Base-by-base conservation (phyloP, 2,329 filamentous ascomycete genomes). In the Scortechinia acanthostroma region DNA sequence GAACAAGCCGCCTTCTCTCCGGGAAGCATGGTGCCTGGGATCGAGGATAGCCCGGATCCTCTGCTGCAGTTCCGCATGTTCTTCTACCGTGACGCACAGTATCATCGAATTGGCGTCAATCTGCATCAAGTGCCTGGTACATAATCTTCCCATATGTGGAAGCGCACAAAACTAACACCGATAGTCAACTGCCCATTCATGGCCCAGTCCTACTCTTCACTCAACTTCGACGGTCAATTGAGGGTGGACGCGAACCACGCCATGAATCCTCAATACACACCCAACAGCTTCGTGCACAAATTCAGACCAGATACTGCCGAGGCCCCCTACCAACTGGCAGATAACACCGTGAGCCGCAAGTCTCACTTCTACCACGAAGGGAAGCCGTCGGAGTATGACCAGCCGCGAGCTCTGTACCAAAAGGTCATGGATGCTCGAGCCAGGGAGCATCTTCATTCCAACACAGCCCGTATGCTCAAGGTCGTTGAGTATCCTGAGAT, bases 291-390 rank as follows among this genome's bases (percentile, higher is more conserved):
- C 52, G 56, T 61, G 6, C 56, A 72, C 57, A 73, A 73, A 49
- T 75, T 74, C 65, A 61, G 71, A 0, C 69, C 69, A 0, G 73
- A 76, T 47, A 58, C 60, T 1, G 72, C 71, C 1, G 72, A 77
- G 51, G 63, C 68, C 1, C 69, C 71, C 1, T 74, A 72, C 52
- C 57, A 61, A 21, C 68, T 76, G 13, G 61, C 61, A 21, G 71
- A 77, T 55, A 70, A 68, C 47, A 58, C 74, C 28, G 62, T 74
- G 35, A 67, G 65, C 48, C 65, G 72, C 43, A 74, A 76, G 60
- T 70, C 66, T 50, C 71, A 77, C 52, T 74, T 69, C 58, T 74
- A 65, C 61, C 72, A 76, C 51, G 72, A 77, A 52, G 73, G 70
- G 17, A 71, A 71, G 55, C 61, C 62, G 51, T 70, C 58, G 49